A percentile compares a stretch with the other conserved stretches of the same genome.
Conservation (phyloP, 2,329 filamentous ascomycete species). For the Cryphonectria naterciae region DNA sequence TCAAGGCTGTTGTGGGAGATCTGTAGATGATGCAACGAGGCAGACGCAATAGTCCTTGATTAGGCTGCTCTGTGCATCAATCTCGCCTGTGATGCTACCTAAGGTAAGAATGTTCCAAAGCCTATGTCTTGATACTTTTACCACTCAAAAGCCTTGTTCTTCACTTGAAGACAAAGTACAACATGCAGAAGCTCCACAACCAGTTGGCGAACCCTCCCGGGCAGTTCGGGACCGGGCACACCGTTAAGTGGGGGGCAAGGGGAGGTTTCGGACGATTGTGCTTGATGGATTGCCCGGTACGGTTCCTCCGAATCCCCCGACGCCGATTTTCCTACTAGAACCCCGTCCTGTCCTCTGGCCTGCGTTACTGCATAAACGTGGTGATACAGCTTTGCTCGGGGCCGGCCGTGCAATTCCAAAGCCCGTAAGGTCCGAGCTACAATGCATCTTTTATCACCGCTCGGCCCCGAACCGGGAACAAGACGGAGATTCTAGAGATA, state of each 20-base stretch:
- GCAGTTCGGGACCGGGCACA: not conserved
- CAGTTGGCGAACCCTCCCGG: not conserved
- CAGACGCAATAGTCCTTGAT: not conserved
- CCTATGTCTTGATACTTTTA: not conserved
- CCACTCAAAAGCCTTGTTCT: not conserved
- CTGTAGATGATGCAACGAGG: not conserved
- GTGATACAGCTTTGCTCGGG: not conserved
- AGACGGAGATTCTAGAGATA: not conserved
- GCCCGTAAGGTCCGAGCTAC: not conserved
- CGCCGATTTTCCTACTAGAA: no score
- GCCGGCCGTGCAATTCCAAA: not conserved
- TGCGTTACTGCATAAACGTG: not conserved
- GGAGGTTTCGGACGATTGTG: no score
- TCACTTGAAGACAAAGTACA: not conserved
- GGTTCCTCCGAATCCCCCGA: not conserved
- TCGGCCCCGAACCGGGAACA: conserved; percentile 4
- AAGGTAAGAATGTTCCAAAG: not conserved
- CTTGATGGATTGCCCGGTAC: not conserved
- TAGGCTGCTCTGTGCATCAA: not conserved
- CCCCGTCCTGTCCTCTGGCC: no score
- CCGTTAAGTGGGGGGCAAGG: not conserved
- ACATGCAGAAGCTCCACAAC: not conserved
- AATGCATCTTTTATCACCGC: not conserved
- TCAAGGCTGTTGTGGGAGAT: not conserved
- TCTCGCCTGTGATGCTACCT: not conserved